A percentile compares a stretch with the other conserved stretches of the same genome.
Evolutionary conservation across 176 grass and related monocot species (phyloP).

Genomic region (Echinochloa phyllopogon): DNA sequence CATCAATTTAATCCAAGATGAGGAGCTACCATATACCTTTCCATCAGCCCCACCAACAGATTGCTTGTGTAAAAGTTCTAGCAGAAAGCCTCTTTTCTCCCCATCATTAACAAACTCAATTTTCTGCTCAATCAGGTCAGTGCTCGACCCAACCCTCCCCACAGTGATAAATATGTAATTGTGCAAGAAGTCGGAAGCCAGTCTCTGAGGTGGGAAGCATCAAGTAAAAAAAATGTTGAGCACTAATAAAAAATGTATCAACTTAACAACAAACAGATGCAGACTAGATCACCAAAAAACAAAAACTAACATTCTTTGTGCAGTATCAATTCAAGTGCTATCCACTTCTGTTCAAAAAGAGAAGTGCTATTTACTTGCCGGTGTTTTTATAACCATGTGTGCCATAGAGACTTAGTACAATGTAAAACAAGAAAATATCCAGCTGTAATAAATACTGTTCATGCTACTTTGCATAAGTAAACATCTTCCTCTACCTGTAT

Average conservation of each 20-base stretch:
- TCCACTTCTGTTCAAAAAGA: not conserved
- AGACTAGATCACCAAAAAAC: not conserved
- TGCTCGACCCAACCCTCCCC: constrained; percentile 81
- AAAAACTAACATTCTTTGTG: not conserved
- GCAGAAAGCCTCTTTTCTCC: constrained; percentile 68
- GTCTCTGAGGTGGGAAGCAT: constrained; percentile 40
- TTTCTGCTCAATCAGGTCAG: constrained; percentile 82
- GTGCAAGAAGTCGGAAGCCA: constrained; percentile 76
- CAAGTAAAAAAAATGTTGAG: not conserved
- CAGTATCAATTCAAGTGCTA: constrained; percentile 2
- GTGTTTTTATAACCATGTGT: not conserved
- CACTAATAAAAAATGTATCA: constrained; percentile 7
- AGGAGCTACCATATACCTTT: constrained; percentile 51
- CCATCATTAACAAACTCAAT: constrained; percentile 64
- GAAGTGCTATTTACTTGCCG: not conserved
- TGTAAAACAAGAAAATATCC: constrained; percentile 12
- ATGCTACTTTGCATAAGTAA: constrained; percentile 1
- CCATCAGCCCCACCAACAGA: constrained; percentile 40
- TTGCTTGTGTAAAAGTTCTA: constrained; percentile 62
- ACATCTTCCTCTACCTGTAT: constrained; percentile 57
- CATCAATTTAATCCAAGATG: not conserved
- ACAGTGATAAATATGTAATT: constrained; percentile 90
- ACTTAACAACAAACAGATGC: not conserved
- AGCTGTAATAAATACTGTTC: not conserved
- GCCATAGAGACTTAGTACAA: not conserved